Evolutionary conservation across 495 filamentous ascomycete genomes (phyloP).

Genomic region (Penicillium coprophilum): DNA sequence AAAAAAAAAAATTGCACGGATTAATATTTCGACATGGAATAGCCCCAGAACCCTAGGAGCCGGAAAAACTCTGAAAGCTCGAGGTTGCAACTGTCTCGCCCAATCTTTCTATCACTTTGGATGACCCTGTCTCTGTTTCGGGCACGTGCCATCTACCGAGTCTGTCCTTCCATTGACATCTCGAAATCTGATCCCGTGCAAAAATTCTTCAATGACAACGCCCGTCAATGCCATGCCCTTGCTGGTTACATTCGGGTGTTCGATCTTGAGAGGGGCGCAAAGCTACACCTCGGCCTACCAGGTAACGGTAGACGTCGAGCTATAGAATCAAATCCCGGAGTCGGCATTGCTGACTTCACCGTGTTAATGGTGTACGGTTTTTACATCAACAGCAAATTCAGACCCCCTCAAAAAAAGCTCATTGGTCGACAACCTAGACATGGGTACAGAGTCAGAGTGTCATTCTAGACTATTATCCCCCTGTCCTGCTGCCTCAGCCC

Average conservation of each 20-base stretch:
- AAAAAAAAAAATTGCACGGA: no score
- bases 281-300: constrained; percentile 9
- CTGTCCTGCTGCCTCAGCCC: constrained; percentile 17
- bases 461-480: constrained; percentile 17
- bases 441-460: constrained; percentile 13
- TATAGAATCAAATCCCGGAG: constrained; percentile 7
- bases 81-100: constrained; percentile 22
- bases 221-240: constrained; percentile 13
- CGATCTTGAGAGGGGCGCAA: constrained; percentile 15
- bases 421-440: constrained; percentile 16
- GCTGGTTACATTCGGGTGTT: constrained; percentile 24
- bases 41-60: constrained; percentile 8
- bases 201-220: constrained; percentile 8
- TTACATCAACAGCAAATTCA: not conserved
- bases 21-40: constrained; percentile 14
- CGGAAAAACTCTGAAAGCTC: constrained; percentile 8
- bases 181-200: constrained; percentile 5
- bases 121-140: constrained; percentile 9
- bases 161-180: constrained; percentile 10
- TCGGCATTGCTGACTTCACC: constrained; percentile 13
- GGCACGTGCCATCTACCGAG: constrained; percentile 23
- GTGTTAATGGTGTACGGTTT: not conserved
- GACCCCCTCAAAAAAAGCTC: not conserved
- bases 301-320: constrained; percentile 5
- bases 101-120: not conserved